These are phyloP conservation scores for Phialemoniopsis sp. DNA, from an alignment of 2,329 filamentous ascomycete genomes.

Conservation along the genomic window DNA sequence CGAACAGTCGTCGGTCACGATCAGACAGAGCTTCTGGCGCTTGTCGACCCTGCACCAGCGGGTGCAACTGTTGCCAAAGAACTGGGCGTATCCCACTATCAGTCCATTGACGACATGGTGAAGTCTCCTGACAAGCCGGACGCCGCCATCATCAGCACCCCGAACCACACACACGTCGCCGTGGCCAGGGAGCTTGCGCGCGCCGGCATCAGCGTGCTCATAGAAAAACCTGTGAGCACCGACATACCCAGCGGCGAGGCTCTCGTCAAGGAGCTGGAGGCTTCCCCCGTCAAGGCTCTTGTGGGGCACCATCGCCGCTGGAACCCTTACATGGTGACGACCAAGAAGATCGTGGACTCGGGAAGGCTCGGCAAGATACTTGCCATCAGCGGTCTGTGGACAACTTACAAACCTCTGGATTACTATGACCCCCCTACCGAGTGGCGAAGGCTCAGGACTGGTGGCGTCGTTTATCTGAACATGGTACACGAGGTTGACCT, in stretches of 20 bases:
- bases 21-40: too few relatives aligned
- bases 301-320: slow-evolving; percentile 57
- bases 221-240: slow-evolving; percentile 39
- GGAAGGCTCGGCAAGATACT: slow-evolving; percentile 39
- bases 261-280: slow-evolving; percentile 18
- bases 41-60: too few relatives aligned
- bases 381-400: slow-evolving; percentile 52
- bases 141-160: slow-evolving; percentile 13
- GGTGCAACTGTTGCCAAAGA: too few relatives aligned
- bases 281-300: slow-evolving; percentile 19
- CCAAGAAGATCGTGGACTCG: slow-evolving; percentile 36
- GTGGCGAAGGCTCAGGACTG: slow-evolving; percentile 40
- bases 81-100: too few relatives aligned
- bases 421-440: slow-evolving; percentile 41
- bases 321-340: slow-evolving; percentile 48
- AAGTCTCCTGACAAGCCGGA: background rate
- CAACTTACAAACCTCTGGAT: slow-evolving; percentile 39
- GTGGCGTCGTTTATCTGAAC: slow-evolving; percentile 51
- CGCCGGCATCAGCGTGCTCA: slow-evolving; percentile 45
- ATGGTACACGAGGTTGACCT: slow-evolving; percentile 57
- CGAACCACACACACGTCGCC: slow-evolving; percentile 52
- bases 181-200: slow-evolving; percentile 42
- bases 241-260: slow-evolving; percentile 29
- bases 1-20: too few relatives aligned
- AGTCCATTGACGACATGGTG: too few relatives aligned